Evolutionary conservation across 1,284 basidiomycete species (phyloP).

Genomic region (Chondrostereum purpureum): DNA sequence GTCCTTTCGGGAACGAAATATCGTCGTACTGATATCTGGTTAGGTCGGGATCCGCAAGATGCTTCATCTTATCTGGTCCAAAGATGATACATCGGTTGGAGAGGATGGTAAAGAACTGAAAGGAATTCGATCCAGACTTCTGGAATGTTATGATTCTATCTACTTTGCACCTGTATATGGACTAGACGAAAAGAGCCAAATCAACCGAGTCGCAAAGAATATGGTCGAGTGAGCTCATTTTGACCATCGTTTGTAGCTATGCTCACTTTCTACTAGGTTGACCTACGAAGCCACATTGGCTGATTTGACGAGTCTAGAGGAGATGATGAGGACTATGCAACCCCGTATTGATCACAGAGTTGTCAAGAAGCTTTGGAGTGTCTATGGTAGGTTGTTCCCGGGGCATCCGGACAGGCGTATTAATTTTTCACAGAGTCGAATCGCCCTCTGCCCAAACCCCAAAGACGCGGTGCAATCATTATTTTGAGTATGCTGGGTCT

Average conservation of each 20-base stretch:
- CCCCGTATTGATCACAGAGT: constrained; percentile 85
- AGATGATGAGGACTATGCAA: constrained; percentile 83
- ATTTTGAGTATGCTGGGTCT: constrained; percentile 94
- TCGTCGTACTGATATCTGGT: background rate
- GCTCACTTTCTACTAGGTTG: constrained; percentile 46
- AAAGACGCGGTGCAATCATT: constrained; percentile 90
- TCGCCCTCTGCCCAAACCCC: constrained; percentile 69
- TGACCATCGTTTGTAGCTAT: background rate
- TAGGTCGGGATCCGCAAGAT: constrained; percentile 89
- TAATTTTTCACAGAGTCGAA: constrained; percentile 49
- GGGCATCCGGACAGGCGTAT: background rate
- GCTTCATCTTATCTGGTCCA: constrained; percentile 97
- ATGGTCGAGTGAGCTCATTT: constrained; percentile 78
- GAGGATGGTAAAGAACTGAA: constrained; percentile 87
- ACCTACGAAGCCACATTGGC: constrained; percentile 91
- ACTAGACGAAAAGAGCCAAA: constrained; percentile 76
- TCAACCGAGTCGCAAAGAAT: constrained; percentile 95
- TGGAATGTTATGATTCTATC: constrained; percentile 85
- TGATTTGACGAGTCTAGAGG: constrained; percentile 93
- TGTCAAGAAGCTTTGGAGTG: constrained; percentile 89
- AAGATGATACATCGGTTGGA: constrained; percentile 83
- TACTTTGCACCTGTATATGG: constrained; percentile 82
- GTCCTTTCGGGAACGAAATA: constrained; percentile 15
- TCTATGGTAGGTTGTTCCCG: constrained; percentile 66
- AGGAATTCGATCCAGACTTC: constrained; percentile 79